These are phyloP conservation scores for Cordyceps tenuipes DNA, from an alignment of 2,329 filamentous ascomycete species.

Conservation along the genomic window DNA sequence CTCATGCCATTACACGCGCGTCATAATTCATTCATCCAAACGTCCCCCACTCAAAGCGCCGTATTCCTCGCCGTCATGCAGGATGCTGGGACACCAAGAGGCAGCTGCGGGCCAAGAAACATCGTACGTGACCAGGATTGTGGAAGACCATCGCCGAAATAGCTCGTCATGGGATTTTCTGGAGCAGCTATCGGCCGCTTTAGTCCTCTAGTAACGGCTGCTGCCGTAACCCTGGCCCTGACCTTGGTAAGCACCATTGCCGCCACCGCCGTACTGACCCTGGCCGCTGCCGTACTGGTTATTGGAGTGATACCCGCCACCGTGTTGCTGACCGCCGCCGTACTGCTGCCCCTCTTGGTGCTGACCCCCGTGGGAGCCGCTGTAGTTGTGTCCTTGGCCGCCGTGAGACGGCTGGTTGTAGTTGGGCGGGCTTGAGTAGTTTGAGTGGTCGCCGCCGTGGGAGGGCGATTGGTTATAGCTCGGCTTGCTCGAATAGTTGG, in stretches of 20 bases:
- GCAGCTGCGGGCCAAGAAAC: not conserved
- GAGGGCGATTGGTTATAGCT: not conserved
- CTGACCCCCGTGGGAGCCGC: not conserved
- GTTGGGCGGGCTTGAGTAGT: not conserved
- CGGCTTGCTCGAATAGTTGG: not conserved
- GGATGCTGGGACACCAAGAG: not conserved
- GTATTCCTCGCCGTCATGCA: constrained; percentile 1
- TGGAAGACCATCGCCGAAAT: not conserved
- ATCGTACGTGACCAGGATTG: not conserved
- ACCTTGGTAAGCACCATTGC: not conserved
- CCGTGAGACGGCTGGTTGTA: not conserved
- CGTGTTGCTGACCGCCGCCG: not conserved
- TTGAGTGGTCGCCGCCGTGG: not conserved
- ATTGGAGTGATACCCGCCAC: constrained; percentile 3
- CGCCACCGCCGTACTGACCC: constrained; percentile 4
- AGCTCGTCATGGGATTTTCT: not conserved
- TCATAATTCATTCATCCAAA: constrained; percentile 11
- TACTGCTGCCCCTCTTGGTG: not conserved
- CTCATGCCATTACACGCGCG: constrained; percentile 1
- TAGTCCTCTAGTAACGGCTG: not conserved
- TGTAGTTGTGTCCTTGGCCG: constrained; percentile 5
- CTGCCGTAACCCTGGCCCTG: constrained; percentile 8
- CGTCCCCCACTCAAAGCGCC: not conserved
- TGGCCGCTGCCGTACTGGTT: constrained; percentile 6
- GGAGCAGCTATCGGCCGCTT: not conserved